Conservation (phyloP, 1,284 basidiomycete genomes). For the Cutaneotrichosporon sp. region DNA sequence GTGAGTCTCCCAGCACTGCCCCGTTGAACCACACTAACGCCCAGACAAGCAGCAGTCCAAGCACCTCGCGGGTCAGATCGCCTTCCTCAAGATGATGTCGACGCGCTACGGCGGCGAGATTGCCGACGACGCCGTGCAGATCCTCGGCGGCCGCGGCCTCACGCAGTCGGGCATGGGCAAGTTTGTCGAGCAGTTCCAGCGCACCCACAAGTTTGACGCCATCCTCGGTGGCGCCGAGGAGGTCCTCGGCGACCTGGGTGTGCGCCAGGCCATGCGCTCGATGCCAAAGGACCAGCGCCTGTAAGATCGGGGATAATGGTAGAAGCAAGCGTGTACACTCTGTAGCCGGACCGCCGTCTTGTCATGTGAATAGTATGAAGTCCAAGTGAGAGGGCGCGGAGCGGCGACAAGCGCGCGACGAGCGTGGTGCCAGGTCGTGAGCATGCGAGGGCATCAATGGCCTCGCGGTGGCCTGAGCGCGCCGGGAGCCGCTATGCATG, state of each 20-base stretch:
- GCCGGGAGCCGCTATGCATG: too few species aligned
- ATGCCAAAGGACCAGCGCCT: constrained; percentile 32
- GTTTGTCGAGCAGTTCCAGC: constrained; percentile 57
- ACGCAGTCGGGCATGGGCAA: constrained; percentile 66
- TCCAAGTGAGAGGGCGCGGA: too few species aligned
- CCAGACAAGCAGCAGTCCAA: constrained; percentile 63
- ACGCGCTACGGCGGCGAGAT: constrained; percentile 54
- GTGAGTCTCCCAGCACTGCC: too few species aligned
- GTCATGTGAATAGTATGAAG: constrained; percentile 8
- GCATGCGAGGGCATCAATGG: too few species aligned
- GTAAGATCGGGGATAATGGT: constrained; percentile 11
- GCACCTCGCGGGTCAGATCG: constrained; percentile 55
- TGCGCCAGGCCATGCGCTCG: constrained; percentile 50
- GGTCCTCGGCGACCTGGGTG: constrained; percentile 59
- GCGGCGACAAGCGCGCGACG: too few species aligned
- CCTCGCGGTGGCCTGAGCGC: too few species aligned
- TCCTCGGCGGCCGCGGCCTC: constrained; percentile 61
- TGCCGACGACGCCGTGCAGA: constrained; percentile 58
- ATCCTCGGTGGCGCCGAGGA: constrained; percentile 59
- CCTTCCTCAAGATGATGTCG: constrained; percentile 63
- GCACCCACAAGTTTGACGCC: constrained; percentile 81
- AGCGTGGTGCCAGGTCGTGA: too few species aligned
- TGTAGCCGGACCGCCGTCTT: constrained; percentile 3
- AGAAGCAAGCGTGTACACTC: neutral
- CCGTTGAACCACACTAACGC: constrained; percentile 18